Base-by-base conservation (phyloP, 768 basidiomycete species). In the Serendipita sp. region DNA sequence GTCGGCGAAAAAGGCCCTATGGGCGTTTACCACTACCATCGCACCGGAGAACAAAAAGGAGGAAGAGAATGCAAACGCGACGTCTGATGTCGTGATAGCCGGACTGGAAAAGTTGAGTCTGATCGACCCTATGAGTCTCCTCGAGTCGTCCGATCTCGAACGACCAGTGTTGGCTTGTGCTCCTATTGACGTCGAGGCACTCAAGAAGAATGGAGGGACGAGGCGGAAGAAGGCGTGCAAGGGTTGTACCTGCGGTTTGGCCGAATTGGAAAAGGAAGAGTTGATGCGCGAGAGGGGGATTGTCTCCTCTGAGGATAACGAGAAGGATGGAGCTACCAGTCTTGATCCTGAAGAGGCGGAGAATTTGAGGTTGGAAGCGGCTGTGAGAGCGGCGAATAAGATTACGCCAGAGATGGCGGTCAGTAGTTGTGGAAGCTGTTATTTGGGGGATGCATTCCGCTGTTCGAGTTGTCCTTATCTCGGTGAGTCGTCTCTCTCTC, bases 341-440 rank as follows among this genome's bases (percentile, higher is more conserved):
- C n/a, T 30, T 10, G 10, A 4, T 30, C 24, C 56, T 54, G 73
- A 71, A 45, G 89, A 88, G 78, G 85, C 78, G 75, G 85, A 81
- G 73, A 81, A 83, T 68, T 73, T 60, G 24, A 24, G 56, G 24
- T 35, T 89, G 71, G 70, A 83, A 2, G 74, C 76, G 46, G 88
- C 88, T 7, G 88, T 86, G 0, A 82, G 79, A 70, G 81, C 81
- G 24, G 83, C 90, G 13, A 84, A 86, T 11, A 90, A 91, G 77
- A 24, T 60, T 30, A 60, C 56, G 8, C 56, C 56, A 32, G 56
- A 60, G 7, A 35, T 60, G 24, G 92, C 89, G 45, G 97, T 93
- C 64, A 95, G 93, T 72, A 92, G 91, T 72, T 98, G 96, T 77
- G 95, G 94, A 15, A 97, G 81, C 77, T 99, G 96, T 78, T 98